These are phyloP conservation scores for Chlorokybus atmophyticus DNA, from an alignment of 139 green algal genomes.

Conservation along the genomic window DNA sequence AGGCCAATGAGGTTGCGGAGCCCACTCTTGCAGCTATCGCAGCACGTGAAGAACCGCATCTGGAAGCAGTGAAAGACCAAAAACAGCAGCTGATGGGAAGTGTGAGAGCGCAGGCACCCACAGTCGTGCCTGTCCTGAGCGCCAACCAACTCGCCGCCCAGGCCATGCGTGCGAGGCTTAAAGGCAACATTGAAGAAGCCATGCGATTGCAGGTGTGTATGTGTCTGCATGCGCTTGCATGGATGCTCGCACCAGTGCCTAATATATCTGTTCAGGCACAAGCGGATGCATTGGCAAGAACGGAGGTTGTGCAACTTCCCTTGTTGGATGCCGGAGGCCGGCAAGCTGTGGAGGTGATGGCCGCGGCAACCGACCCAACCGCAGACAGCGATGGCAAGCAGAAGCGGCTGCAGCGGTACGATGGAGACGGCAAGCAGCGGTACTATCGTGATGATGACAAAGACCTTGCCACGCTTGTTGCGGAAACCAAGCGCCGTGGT, in stretches of 20 bases:
- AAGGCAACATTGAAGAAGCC: slow-evolving; percentile 28
- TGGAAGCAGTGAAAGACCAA: no score
- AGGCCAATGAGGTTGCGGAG: no score
- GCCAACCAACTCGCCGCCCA: slow-evolving; percentile 47
- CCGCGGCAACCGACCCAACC: slow-evolving; percentile 10
- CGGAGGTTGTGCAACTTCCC: slow-evolving; percentile 28
- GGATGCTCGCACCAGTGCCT: no score
- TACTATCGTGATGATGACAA: slow-evolving; percentile 83
- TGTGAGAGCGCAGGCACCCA: no score
- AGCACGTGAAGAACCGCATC: no score
- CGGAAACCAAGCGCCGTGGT: slow-evolving; percentile 33
- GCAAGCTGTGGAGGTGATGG: slow-evolving; percentile 53
- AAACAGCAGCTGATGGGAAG: no score
- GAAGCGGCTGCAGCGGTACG: slow-evolving; percentile 51
- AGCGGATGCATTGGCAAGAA: background rate
- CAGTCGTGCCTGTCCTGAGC: no score
- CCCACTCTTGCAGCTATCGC: no score
- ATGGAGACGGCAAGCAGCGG: background rate
- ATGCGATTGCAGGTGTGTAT: slow-evolving; percentile 7
- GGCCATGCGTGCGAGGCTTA: slow-evolving; percentile 38
- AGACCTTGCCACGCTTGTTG: slow-evolving; percentile 58
- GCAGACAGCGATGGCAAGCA: slow-evolving; percentile 5
- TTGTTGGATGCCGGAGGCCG: slow-evolving; percentile 55
- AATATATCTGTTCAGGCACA: no score
- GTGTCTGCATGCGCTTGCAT: no score